Percentiles rank a stretch among this genome's conserved stretches.
Conservation (phyloP, 2,329 filamentous ascomycete genomes). For the Madurella mycetomatis region DNA sequence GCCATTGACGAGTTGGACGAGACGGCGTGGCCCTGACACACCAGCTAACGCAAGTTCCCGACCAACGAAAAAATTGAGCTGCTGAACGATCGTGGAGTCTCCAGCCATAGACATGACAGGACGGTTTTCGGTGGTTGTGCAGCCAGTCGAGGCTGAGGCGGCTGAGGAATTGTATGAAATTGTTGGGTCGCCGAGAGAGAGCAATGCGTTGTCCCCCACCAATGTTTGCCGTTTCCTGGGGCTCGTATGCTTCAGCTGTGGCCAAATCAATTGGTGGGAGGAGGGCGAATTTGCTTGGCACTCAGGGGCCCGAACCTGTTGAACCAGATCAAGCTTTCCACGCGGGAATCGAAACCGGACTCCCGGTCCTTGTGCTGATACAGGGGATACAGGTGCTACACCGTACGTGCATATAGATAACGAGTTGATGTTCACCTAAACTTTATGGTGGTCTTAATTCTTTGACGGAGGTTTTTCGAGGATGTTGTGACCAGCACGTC, state of each 20-base stretch:
- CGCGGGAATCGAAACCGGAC: background rate
- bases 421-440: no score
- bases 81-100: background rate
- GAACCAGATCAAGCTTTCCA: background rate
- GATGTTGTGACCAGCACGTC: no score
- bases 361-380: background rate
- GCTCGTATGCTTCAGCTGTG: background rate
- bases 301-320: background rate
- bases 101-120: slow-evolving; percentile 14
- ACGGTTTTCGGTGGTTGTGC: background rate
- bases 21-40: background rate
- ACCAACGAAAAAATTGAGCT: background rate
- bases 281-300: slow-evolving; percentile 2
- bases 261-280: slow-evolving; percentile 5
- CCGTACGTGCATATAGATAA: no score
- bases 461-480: no score
- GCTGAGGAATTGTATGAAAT: background rate
- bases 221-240: background rate
- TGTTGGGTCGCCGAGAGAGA: background rate
- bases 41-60: slow-evolving; percentile 10
- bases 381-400: background rate
- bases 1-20: slow-evolving; percentile 13
- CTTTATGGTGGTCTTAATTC: no score
- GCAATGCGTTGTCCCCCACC: background rate
- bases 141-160: background rate